Conservation (phyloP, 768 basidiomycete species). For the Termitomyces sp. region DNA sequence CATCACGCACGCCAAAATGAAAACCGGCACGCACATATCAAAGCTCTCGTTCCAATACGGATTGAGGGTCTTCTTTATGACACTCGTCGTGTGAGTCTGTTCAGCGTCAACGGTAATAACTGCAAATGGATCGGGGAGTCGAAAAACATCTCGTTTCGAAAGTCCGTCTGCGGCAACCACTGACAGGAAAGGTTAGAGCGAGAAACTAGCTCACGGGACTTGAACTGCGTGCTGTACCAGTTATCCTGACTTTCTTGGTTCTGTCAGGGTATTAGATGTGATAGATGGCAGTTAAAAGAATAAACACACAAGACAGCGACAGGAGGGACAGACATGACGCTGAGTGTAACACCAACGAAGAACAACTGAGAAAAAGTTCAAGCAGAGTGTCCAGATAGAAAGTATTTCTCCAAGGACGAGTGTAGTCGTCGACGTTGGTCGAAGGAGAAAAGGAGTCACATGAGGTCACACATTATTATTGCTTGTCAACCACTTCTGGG, state of each 20-base stretch:
- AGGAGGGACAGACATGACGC: slow-evolving; percentile 40
- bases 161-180: slow-evolving; percentile 95
- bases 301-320: slow-evolving; percentile 38
- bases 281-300: slow-evolving; percentile 1
- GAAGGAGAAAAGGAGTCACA: slow-evolving; percentile 12
- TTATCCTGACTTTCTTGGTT: slow-evolving; percentile 75
- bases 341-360: neutral
- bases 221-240: slow-evolving; percentile 40
- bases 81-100: slow-evolving; percentile 94
- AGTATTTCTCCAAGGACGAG: neutral
- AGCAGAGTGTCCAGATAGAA: neutral
- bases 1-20: neutral
- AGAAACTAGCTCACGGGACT: neutral
- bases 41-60: slow-evolving; percentile 99
- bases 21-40: slow-evolving; percentile 67
- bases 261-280: slow-evolving; percentile 19
- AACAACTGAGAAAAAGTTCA: neutral
- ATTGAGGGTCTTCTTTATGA: slow-evolving; percentile 93
- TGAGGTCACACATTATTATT: slow-evolving; percentile 1
- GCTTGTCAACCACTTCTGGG: neutral
- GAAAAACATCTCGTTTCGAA: slow-evolving; percentile 92
- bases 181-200: slow-evolving; percentile 24
- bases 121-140: slow-evolving; percentile 96
- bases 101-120: slow-evolving; percentile 98
- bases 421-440: slow-evolving; percentile 6